Conservation (phyloP, 2,329 filamentous ascomycete genomes). For the Xylariaceae sp. region DNA sequence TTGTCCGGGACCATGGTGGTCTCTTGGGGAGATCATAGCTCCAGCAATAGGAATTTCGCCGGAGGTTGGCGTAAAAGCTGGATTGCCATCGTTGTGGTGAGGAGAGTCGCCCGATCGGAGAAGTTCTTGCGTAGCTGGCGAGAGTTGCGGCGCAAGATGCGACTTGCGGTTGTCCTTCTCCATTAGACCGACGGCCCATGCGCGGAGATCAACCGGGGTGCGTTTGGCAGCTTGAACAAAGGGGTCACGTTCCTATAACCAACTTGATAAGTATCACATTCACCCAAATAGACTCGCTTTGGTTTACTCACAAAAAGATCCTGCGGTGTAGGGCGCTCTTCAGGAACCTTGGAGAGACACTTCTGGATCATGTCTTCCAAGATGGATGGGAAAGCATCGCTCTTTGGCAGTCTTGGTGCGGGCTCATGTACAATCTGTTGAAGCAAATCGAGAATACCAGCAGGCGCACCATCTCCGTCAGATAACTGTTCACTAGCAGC, state of each 20-base stretch:
- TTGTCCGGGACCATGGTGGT: conserved; percentile 38
- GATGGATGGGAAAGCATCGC: conserved; percentile 92
- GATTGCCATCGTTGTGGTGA: conserved; percentile 39
- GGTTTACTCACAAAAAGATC: conserved; percentile 74
- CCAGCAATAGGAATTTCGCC: conserved; percentile 67
- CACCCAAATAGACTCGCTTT: not conserved
- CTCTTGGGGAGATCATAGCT: conserved; percentile 51
- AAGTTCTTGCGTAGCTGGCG: conserved; percentile 73
- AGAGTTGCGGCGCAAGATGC: conserved; percentile 76
- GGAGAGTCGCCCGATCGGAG: conserved; percentile 62
- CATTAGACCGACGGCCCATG: conserved; percentile 93
- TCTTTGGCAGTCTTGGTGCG: conserved; percentile 89
- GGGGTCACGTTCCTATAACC: conserved; percentile 73
- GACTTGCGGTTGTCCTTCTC: conserved; percentile 94
- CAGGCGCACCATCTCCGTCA: conserved; percentile 76
- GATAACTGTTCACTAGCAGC: conserved; percentile 65
- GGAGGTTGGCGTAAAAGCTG: conserved; percentile 60
- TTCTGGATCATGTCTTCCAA: conserved; percentile 96
- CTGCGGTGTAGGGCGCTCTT: conserved; percentile 84
- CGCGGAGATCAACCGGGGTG: conserved; percentile 87
- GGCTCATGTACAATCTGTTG: conserved; percentile 98
- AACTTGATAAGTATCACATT: conserved; percentile 19
- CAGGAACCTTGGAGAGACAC: conserved; percentile 85
- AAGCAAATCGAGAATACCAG: conserved; percentile 90
- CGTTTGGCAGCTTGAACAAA: conserved; percentile 96